Evolutionary conservation across 106 monocot species (phyloP), one percentile per base, ranked within the genome.

Genomic region (Dendrobium huoshanense): DNA sequence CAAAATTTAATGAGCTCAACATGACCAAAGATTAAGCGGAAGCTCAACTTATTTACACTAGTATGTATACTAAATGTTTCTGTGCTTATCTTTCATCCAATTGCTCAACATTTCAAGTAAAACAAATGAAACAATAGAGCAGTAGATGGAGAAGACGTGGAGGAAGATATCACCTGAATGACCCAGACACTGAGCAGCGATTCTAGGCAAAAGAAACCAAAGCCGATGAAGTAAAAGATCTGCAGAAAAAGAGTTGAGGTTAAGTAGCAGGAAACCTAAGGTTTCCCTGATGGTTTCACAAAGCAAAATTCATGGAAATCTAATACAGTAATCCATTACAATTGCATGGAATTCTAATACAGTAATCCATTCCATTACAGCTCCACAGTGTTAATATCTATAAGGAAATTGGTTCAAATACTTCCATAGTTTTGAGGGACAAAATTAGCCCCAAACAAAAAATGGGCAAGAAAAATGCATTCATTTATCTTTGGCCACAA

Each of bases 161-260:
- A 24, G 1, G 25, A 49, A 17, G 9, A 29, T 4, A 65, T 72
- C 49, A 95, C 95, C 95, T 95, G 92, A 55, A 95, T 85, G 73
- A 95, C 95, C 84, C 87, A 92, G 61, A 92, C 77, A 78, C 95
- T 92, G 75, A 95, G 85, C 37, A 92, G 65, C 40, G 84, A 79
- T 75, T 95, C 95, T 27, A 95, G 24, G 82, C 92, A 95, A 86
- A 95, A 95, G 75, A 95, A 81, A 29, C 89, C 95, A 79, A 92
- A 91, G 67, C 92, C 92, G 78, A 95, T 87, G 72, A 95, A 95
- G 81, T 93, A 96, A 65, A 96, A 93, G 55, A 96, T 90, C 91
- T 93, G 82, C 85, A 84, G 25, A 55, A 72, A 81, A 81, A 73
- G 27, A 81, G 13, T 75, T 75, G 5, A 75, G 64, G 7, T 24